A percentile compares a stretch with the other conserved stretches of the same genome.
These are phyloP conservation scores for Annulohypoxylon nitens DNA, from an alignment of 495 filamentous ascomycete species.

Conservation along the genomic window DNA sequence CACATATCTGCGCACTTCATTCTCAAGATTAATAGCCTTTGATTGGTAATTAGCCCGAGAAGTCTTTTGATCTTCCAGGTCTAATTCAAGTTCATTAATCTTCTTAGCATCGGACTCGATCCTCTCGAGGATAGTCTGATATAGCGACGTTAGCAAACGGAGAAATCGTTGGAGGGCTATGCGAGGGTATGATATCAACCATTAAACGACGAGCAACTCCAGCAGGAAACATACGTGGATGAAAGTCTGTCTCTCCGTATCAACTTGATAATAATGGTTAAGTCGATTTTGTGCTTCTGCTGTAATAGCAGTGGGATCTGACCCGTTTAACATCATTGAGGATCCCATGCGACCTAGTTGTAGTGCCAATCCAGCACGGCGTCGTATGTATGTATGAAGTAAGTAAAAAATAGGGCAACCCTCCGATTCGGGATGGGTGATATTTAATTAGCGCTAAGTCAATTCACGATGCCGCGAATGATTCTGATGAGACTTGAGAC, in stretches of 20 bases:
- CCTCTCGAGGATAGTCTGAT: slow-evolving; percentile 42
- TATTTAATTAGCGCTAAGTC: neutral
- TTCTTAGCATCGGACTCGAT: slow-evolving; percentile 38
- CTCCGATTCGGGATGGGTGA: neutral
- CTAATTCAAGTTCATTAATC: slow-evolving; percentile 49
- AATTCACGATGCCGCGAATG: neutral
- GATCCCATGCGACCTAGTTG: slow-evolving; percentile 38
- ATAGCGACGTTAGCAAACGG: slow-evolving; percentile 20
- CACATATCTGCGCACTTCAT: slow-evolving; percentile 36
- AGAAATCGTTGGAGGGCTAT: neutral
- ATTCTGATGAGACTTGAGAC: neutral
- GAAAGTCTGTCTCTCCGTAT: slow-evolving; percentile 45
- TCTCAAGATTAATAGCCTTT: slow-evolving; percentile 39
- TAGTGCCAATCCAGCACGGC: slow-evolving; percentile 12
- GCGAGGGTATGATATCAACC: neutral
- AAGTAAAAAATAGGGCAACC: neutral
- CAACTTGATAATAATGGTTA: slow-evolving; percentile 43
- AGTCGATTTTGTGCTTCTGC: slow-evolving; percentile 36
- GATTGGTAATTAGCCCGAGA: slow-evolving; percentile 46
- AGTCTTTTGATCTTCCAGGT: slow-evolving; percentile 50
- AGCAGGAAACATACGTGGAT: slow-evolving; percentile 34
- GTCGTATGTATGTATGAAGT: neutral
- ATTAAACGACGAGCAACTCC: neutral
- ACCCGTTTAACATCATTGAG: slow-evolving; percentile 43
- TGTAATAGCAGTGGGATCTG: slow-evolving; percentile 33